Conservation (phyloP, 306 rosid genomes). For the Lupinus albus region DNA sequence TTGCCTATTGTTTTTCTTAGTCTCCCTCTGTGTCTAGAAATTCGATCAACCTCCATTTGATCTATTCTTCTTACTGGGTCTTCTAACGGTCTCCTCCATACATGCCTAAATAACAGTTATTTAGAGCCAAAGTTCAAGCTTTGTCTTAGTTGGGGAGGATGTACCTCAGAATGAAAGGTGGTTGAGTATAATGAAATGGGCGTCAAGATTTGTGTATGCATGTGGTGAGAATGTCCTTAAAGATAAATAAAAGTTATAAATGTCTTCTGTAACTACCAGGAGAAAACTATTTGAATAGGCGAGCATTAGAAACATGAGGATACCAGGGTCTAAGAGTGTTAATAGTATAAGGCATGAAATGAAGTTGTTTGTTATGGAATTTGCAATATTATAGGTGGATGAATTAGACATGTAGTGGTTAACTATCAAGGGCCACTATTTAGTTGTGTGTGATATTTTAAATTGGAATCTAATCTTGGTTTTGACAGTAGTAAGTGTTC, state of each 20-base stretch:
- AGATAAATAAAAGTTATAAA: slow-evolving; percentile 24
- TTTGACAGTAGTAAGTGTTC: not conserved
- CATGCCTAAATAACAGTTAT: not conserved
- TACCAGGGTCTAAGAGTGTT: not conserved
- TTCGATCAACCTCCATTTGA: too few relatives aligned
- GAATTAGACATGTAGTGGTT: not conserved
- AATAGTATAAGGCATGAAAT: slow-evolving; percentile 1
- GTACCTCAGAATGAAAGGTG: slow-evolving; percentile 27
- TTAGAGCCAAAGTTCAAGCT: slow-evolving; percentile 1
- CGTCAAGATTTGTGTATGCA: slow-evolving; percentile 5
- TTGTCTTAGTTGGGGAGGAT: slow-evolving; percentile 14
- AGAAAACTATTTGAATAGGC: slow-evolving; percentile 13
- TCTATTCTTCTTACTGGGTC: too few relatives aligned
- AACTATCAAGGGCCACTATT: not conserved
- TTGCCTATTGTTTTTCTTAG: too few relatives aligned
- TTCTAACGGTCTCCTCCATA: too few relatives aligned
- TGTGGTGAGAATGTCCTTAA: slow-evolving; percentile 5
- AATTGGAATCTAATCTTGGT: slow-evolving; percentile 12
- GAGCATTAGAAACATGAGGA: slow-evolving; percentile 8
- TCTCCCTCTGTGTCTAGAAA: too few relatives aligned
- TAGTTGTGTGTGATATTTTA: slow-evolving; percentile 1
- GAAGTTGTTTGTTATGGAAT: slow-evolving; percentile 2
- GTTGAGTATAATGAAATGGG: not conserved
- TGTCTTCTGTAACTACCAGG: not conserved
- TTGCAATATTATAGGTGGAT: not conserved